Conservation (phyloP, 2,329 filamentous ascomycete species). For the Nothophaeocryptopus gaeumannii region DNA sequence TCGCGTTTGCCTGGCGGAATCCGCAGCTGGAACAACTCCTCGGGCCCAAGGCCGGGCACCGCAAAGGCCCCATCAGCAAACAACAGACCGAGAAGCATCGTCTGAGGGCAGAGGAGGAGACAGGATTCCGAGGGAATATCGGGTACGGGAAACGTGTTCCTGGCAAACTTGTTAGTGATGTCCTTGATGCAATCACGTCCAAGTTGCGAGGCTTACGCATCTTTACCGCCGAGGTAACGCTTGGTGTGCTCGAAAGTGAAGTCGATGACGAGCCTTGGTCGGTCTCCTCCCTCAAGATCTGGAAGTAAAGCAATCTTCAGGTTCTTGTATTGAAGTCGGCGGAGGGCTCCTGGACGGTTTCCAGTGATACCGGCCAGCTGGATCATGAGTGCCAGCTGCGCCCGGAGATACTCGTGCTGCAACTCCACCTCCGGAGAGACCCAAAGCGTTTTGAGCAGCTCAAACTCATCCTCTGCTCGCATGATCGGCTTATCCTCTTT, state of each 20-base stretch:
- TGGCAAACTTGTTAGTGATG: conserved; percentile 1
- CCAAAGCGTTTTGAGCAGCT: conserved; percentile 20
- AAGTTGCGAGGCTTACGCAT: conserved; percentile 9
- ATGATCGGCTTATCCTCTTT: conserved; percentile 21
- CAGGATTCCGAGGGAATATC: conserved; percentile 14
- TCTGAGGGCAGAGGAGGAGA: conserved; percentile 19
- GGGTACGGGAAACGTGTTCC: conserved; percentile 19
- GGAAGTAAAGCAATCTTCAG: conserved; percentile 15
- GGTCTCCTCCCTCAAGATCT: conserved; percentile 11
- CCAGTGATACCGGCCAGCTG: conserved; percentile 18
- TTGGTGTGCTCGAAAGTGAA: conserved; percentile 21
- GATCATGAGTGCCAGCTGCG: conserved; percentile 17
- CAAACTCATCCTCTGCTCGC: too few relatives aligned
- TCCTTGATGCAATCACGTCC: neutral
- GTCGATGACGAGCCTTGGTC: conserved; percentile 17
- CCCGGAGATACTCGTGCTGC: conserved; percentile 16
- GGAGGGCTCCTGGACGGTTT: conserved; percentile 14
- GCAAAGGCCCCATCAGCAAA: conserved; percentile 18
- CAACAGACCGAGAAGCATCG: conserved; percentile 13
- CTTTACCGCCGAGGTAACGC: conserved; percentile 21
- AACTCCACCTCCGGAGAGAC: conserved; percentile 12
- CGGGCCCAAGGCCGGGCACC: neutral
- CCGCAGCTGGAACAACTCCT: conserved; percentile 8
- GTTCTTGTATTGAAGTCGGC: conserved; percentile 11
- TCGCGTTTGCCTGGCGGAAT: conserved; percentile 4